Percentiles rank a stretch among this genome's conserved stretches.
phyloP scores from a whole-genome alignment of 257 asterid genomes.

The Cordia subcordata region DNA sequence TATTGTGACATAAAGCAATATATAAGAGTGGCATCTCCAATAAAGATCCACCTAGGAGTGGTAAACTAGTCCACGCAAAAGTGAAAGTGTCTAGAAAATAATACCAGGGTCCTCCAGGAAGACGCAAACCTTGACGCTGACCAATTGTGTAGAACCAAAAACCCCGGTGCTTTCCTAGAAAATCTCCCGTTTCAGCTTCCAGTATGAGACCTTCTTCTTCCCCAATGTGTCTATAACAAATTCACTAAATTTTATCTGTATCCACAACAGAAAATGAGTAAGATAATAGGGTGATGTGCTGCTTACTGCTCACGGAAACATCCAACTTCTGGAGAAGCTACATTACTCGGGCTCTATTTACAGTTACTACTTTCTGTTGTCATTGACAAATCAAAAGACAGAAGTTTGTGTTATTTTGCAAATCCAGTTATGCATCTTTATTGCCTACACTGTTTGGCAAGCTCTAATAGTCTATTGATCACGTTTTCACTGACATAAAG shows the following conservation, averaged over 20 bases:
- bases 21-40: not conserved
- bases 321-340: not conserved
- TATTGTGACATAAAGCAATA: too few species aligned
- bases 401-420: too few species aligned
- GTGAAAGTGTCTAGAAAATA: not conserved
- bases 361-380: too few species aligned
- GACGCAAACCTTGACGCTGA: slow-evolving; percentile 97
- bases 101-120: slow-evolving; percentile 99
- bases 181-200: slow-evolving; percentile 96
- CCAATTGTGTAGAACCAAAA: slow-evolving; percentile 98
- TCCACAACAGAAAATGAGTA: not conserved
- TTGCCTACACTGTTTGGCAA: too few species aligned
- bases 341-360: not conserved
- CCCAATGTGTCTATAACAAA: slow-evolving; percentile 93
- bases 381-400: too few species aligned
- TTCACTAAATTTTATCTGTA: slow-evolving; percentile 85
- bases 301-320: not conserved
- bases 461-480: too few species aligned
- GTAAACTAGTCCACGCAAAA: not conserved
- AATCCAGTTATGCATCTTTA: too few species aligned
- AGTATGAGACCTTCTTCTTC: slow-evolving; percentile 87
- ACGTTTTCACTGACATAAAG: too few species aligned
- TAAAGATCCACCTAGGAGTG: not conserved
- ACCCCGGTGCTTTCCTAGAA: slow-evolving; percentile 85
- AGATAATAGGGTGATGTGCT: not conserved